phyloP scores from a whole-genome alignment of 1,284 basidiomycete species.

The Calocybe gambosa region DNA sequence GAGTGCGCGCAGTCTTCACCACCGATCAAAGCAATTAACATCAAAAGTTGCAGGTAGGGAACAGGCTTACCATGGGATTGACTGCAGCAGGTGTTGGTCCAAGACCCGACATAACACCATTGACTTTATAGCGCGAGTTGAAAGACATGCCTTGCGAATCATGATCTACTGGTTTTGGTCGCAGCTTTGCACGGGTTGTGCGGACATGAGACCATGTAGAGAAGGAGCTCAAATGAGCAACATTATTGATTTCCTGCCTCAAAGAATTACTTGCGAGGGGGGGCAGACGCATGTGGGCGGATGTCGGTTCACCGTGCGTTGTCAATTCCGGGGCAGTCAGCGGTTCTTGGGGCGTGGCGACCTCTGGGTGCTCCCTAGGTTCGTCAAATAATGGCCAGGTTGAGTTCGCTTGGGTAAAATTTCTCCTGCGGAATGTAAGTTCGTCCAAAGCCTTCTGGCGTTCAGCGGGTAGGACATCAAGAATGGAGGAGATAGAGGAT shows the following conservation, averaged over 20 bases:
- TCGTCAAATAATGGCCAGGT: not conserved
- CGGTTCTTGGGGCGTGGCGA: not conserved
- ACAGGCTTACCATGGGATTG: not conserved
- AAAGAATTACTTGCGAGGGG: conserved; percentile 23
- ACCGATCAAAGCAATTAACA: not conserved
- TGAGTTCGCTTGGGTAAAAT: not conserved
- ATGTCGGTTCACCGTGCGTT: conserved; percentile 3
- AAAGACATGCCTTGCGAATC: not conserved
- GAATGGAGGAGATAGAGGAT: conserved; percentile 46
- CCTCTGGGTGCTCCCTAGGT: too few species aligned
- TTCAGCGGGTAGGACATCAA: conserved; percentile 33
- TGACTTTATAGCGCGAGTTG: not conserved
- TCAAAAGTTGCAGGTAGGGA: not conserved
- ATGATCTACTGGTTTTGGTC: not conserved
- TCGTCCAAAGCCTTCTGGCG: conserved; percentile 35
- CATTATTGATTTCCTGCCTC: conserved; percentile 16
- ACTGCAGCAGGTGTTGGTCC: not conserved
- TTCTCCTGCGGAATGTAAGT: conserved; percentile 19
- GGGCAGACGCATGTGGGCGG: conserved; percentile 15
- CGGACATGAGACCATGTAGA: conserved; percentile 9
- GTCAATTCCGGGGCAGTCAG: not conserved
- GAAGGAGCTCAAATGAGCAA: conserved; percentile 11
- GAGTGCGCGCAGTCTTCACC: not conserved
- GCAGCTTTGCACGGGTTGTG: conserved; percentile 1
- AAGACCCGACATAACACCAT: not conserved